These are phyloP conservation scores for Scytalidium sp. DNA, from an alignment of 2,329 filamentous ascomycete species.

Conservation along the genomic window DNA sequence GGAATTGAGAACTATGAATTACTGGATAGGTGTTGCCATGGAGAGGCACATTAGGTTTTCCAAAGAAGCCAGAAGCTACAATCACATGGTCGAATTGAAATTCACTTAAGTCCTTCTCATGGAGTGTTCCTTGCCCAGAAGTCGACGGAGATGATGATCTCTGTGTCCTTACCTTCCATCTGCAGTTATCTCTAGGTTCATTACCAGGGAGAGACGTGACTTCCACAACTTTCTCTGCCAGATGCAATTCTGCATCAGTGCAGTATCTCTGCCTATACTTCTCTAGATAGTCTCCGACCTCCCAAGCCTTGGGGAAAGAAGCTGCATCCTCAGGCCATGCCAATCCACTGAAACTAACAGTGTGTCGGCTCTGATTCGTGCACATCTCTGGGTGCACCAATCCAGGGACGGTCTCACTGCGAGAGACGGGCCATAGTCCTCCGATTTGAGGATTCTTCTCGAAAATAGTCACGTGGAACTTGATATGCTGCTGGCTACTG, in stretches of 20 bases:
- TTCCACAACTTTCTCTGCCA: conserved; percentile 12
- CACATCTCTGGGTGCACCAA: conserved; percentile 65
- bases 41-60: conserved; percentile 52
- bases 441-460: conserved; percentile 65
- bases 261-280: conserved; percentile 57
- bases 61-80: conserved; percentile 75
- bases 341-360: conserved; percentile 69
- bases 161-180: background rate
- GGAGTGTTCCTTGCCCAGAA: background rate
- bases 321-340: conserved; percentile 62
- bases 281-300: conserved; percentile 70
- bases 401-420: conserved; percentile 38
- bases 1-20: conserved; percentile 67
- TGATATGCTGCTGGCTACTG: conserved; percentile 43
- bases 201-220: background rate
- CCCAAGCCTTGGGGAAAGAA: conserved; percentile 72
- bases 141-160: background rate
- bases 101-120: background rate
- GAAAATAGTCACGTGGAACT: conserved; percentile 68
- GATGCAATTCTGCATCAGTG: conserved; percentile 17
- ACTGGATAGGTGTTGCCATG: conserved; percentile 38
- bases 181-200: background rate
- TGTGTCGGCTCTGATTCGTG: conserved; percentile 75
- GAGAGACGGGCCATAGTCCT: conserved; percentile 69
- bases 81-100: conserved; percentile 65